phyloP scores from a whole-genome alignment of 106 monocot species.

The Dioscorea dumetorum region DNA sequence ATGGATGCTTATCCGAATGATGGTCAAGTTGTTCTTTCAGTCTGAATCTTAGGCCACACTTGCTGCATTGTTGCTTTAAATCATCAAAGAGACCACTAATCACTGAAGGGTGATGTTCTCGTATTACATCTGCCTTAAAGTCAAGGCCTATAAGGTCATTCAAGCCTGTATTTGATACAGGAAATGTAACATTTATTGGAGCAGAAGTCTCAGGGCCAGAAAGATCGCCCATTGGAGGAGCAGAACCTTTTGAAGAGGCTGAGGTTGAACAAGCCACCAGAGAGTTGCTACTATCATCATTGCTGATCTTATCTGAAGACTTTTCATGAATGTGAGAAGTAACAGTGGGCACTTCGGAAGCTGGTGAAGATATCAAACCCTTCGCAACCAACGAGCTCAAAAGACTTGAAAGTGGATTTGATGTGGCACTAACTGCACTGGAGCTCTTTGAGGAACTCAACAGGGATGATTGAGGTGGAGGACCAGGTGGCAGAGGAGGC shows the following conservation, averaged over 20 bases:
- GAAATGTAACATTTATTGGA: slow-evolving; percentile 2
- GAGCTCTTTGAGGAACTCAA: slow-evolving; percentile 9
- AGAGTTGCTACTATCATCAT: slow-evolving; percentile 1
- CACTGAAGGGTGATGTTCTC: slow-evolving; percentile 59
- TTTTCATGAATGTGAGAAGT: slow-evolving; percentile 7
- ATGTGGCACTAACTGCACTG: slow-evolving; percentile 5
- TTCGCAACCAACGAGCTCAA: slow-evolving; percentile 80
- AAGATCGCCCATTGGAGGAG: slow-evolving; percentile 4
- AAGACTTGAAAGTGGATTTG: slow-evolving; percentile 70
- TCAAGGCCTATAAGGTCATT: slow-evolving; percentile 47
- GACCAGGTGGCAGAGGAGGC: slow-evolving; percentile 77
- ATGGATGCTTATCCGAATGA: slow-evolving; percentile 56
- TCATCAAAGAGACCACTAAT: slow-evolving; percentile 53
- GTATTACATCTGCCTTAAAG: slow-evolving; percentile 59
- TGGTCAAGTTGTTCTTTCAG: slow-evolving; percentile 34
- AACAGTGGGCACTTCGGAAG: slow-evolving; percentile 10
- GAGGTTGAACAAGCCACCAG: slow-evolving; percentile 4
- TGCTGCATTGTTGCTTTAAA: slow-evolving; percentile 50
- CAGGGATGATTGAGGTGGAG: slow-evolving; percentile 43
- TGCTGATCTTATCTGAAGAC: slow-evolving; percentile 3
- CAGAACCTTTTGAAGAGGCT: neutral
- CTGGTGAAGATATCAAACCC: slow-evolving; percentile 70
- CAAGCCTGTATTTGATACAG: neutral
- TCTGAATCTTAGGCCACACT: slow-evolving; percentile 57
- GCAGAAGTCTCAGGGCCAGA: slow-evolving; percentile 7